Evolutionary conservation across 73 alveolate genomes (phyloP).

Genomic region (Tetrahymena thermophila): DNA sequence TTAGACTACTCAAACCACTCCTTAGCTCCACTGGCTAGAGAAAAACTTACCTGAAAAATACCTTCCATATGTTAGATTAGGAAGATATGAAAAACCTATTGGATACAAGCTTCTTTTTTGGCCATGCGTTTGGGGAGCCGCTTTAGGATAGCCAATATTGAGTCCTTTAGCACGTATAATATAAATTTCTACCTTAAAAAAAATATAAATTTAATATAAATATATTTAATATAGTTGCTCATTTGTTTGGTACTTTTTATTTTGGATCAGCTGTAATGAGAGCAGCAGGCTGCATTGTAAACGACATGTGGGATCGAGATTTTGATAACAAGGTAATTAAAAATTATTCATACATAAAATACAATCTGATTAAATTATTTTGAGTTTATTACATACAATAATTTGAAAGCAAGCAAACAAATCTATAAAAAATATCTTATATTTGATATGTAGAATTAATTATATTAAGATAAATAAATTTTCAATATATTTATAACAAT

Average conservation of each 20-base stretch:
- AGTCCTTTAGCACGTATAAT: slow-evolving; percentile 31
- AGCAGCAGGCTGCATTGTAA: slow-evolving; percentile 87
- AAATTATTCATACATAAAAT: neutral
- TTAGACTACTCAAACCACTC: neutral
- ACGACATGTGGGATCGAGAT: slow-evolving; percentile 79
- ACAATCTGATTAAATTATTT: neutral
- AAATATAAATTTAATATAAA: neutral
- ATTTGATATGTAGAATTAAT: neutral
- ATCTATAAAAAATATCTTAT: neutral
- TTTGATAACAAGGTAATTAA: slow-evolving; percentile 59
- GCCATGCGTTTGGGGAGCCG: slow-evolving; percentile 76
- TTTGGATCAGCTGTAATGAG: slow-evolving; percentile 75
- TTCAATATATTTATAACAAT: neutral
- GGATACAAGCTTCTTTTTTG: slow-evolving; percentile 69
- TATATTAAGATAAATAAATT: no score
- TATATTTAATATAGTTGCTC: neutral
- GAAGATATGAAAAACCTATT: slow-evolving; percentile 63
- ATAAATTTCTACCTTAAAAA: neutral
- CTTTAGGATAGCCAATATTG: slow-evolving; percentile 55
- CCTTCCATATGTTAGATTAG: slow-evolving; percentile 52
- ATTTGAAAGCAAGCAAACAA: neutral
- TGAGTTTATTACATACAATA: neutral
- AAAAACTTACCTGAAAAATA: neutral
- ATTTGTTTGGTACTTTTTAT: slow-evolving; percentile 43
- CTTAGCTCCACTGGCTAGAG: neutral